Evolutionary conservation across 2,329 filamentous ascomycete species (phyloP), one percentile per base, ranked within the genome.

Genomic region (Phyllosticta citriasiana): DNA sequence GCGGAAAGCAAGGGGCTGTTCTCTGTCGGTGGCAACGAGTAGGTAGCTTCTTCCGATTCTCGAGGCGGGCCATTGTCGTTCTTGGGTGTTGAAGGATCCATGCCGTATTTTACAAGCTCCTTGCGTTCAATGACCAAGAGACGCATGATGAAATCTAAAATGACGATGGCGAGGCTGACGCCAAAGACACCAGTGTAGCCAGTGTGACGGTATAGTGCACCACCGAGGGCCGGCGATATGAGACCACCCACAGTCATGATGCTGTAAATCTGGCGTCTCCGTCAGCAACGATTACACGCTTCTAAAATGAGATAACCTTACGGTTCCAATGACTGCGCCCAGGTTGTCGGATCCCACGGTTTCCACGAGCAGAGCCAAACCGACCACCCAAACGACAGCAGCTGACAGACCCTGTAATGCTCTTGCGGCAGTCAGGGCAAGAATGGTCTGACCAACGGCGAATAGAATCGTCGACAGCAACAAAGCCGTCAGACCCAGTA

Each of bases 41-140:
- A 19, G 19, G 19, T 22, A 2, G 40, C 14, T 4, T 65, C 67
- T 10, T 64, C 63, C 12, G 40, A 47, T 4, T 47, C 40, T 47
- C 40, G 40, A 47, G 40, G 40, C 40, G 12, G 40, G 47, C 61
- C 64, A 25, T 66, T 65, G 9, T 25, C 9, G 19, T 52, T n/a
- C 16, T 53, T 16, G 30, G 62, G 50, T 9, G 59, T 22, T 52
- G 64, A 51, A 7, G 27, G 33, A 5, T 57, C 59, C 65, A 65
- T 59, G 5, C 55, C 61, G 57, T 52, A 67, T 63, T 73, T 75
- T 8, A 69, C 70, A 0, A 83, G 83, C 1, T 78, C 76, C 67
- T 82, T 84, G 71, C 84, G 85, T 70, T 88, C 85, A n/a, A 88
- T 78, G 58, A 88, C 77, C 4, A 83, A 68, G 0, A 84, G 66